These are phyloP conservation scores for Schizophyllum commune DNA, from an alignment of 1,284 basidiomycete species.

Conservation along the genomic window DNA sequence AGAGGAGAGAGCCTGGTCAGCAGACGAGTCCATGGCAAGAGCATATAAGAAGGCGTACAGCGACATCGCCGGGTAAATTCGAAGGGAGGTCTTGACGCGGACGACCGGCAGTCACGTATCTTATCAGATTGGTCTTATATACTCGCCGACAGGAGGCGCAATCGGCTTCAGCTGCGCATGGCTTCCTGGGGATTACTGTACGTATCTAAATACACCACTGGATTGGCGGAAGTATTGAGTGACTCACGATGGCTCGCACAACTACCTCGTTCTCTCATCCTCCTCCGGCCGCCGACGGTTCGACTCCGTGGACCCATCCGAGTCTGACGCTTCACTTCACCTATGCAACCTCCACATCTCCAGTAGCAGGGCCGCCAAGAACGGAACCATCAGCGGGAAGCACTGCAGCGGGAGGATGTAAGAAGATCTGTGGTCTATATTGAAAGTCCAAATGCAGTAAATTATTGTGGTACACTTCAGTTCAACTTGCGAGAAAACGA, in stretches of 20 bases:
- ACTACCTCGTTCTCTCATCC: too few species aligned
- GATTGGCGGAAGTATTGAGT: too few species aligned
- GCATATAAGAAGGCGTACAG: not conserved
- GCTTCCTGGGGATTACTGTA: too few species aligned
- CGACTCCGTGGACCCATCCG: too few species aligned
- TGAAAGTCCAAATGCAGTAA: not conserved
- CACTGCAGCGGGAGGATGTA: not conserved
- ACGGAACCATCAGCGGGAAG: not conserved
- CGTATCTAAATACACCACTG: too few species aligned
- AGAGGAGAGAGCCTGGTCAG: not conserved
- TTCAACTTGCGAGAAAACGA: slow-evolving; percentile 3
- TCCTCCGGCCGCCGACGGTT: too few species aligned
- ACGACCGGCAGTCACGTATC: not conserved
- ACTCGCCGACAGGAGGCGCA: not conserved
- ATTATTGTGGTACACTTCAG: not conserved
- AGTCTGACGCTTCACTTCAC: too few species aligned
- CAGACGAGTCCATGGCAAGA: not conserved
- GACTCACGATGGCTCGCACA: too few species aligned
- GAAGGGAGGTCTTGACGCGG: not conserved
- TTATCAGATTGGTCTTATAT: not conserved
- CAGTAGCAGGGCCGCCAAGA: too few species aligned
- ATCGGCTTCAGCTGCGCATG: not conserved
- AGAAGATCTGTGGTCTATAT: not conserved
- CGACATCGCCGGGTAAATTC: not conserved
- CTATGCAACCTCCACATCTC: too few species aligned